Evolutionary conservation across 1,284 basidiomycete species (phyloP), one percentile per base, ranked within the genome.

Genomic region (Ceratobasidium sp.): DNA sequence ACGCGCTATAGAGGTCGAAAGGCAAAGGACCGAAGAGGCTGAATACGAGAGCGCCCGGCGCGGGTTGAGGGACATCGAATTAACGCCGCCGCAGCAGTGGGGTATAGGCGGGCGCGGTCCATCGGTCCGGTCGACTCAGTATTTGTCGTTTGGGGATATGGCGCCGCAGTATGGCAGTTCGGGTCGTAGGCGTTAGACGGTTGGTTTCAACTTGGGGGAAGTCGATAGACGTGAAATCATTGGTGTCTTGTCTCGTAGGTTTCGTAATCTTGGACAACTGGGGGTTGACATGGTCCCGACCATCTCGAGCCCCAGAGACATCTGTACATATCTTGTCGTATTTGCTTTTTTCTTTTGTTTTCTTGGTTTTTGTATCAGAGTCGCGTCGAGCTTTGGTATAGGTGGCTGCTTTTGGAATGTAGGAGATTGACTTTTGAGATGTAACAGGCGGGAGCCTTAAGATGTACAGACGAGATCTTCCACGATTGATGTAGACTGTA

Each of bases 1-100:
- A 39, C 75, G 77, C 23, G 78, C 78, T 11, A 73, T 73, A 13
- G 54, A 74, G 39, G 35, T 78, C 51, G 68, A 73, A 56, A 37
- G 68, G 26, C 68, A 73, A 31, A 28, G 56, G 28, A 26, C 56
- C 13, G 68, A 73, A 13, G 68, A 73, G 3, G 54, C 54, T 26
- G 68, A 73, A 28, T 73, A 73, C 56, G 68, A 73, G 42, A 73
- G 68, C 42, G 68, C 68, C 2, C 54, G 68, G 13, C 17, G 68
- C 26, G 68, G 68, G 10, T 51, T 73, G 54, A 6, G 56, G 3
- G 56, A 73, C 42, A 73, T 73, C 45, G 68, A 73, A 13, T 37
- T 73, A 26, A 73, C 68, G 15, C 54, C 68, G 56, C 68, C 68
- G 3, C n/a, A 42, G 37, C 54, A 60, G 68, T 73, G 68, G 68